Base-by-base conservation (phyloP, 768 basidiomycete genomes). In the Leucocoprinus sp. region DNA sequence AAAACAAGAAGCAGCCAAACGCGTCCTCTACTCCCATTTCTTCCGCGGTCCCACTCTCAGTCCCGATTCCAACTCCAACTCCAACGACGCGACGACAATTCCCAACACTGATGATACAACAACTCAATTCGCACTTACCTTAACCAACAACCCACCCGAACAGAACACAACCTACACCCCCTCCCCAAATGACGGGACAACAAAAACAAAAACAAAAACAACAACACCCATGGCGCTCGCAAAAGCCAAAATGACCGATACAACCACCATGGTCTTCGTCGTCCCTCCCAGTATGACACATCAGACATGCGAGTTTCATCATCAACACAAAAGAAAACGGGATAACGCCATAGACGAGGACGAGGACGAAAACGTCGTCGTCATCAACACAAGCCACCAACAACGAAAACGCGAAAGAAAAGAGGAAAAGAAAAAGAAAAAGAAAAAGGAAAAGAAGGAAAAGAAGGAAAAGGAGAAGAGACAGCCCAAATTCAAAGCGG, bases 1-100 rank as follows among this genome's bases (percentile, higher is more conserved):
- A 4, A 90, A 89, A 61, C 72, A 83, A 36, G 84, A 90, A 52
- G 80, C 86, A 8, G 93, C 91, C 0, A 78, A 74, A 50, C 70
- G 76, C 8, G 71, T 69, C 15, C 70, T 97, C 2, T 97, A 96
- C 59, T 70, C 88, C 3, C 71, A 71, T 48, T 95, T 96, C 61
- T 86, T 84, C 56, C 76, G 82, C 18, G 93, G 91, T 0, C 80
- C 85, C 15, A 65, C 83, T 26, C 61, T 89, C 14, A 75, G 75
- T 1, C 75, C 75, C 18, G 75, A 73, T 31, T 45, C 54, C 4
- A 48, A 51, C 15, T 37, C 31, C 27, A 29, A 40, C 18, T 14
- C 29, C n/a, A n/a, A n/a, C n/a, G n/a, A n/a, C n/a, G n/a, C n/a
- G n/a, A n/a, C n/a, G n/a, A n/a, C n/a, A n/a, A n/a, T n/a, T n/a